Evolutionary conservation across 495 filamentous ascomycete genomes (phyloP), one percentile per base, ranked within the genome.

Genomic region (Xylaria longipes): DNA sequence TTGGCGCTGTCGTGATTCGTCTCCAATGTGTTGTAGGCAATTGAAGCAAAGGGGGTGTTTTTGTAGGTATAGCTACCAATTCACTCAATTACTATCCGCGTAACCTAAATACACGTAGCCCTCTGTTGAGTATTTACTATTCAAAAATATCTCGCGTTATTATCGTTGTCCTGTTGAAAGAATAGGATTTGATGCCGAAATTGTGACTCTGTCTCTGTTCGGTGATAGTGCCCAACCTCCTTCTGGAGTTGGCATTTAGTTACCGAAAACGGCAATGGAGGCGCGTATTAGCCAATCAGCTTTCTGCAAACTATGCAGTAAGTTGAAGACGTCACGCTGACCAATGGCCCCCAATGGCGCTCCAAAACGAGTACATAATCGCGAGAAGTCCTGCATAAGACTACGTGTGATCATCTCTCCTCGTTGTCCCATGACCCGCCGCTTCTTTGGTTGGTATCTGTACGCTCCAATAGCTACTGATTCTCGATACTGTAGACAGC

Each of bases 351-450:
- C 41, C 39, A 31, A 31, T n/a, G 39, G 27, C 41, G 27, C 65
- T 29, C 48, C 48, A 27, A 67, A 67, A 27, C 2, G 5, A 35
- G 48, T 56, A 27, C 33, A 29, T 9, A 56, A 11, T 41, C 56
- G 65, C 65, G 65, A 67, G 48, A 67, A 43, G 5, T 67, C 33
- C 64, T 66, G 65, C 65, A 67, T 67, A 56, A n/a, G n/a, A n/a
- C 65, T 56, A 67, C 65, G 65, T 67, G 65, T 67, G 46, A 67
- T 67, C 22, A 22, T 41, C n/a, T 43, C 3, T 35, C 29, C 27
- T 2, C 12, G 43, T 46, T 29, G n/a, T 20, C 41, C 17, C 63
- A 35, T 31, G 1, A 33, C 5, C 64, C 46, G 27, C 46, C 29
- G 39, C n/a, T n/a, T 54, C 20, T 46, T 25, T 46, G 35, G 17